Conservation (phyloP, 345 rosid genomes). For the Brassica nigra region DNA sequence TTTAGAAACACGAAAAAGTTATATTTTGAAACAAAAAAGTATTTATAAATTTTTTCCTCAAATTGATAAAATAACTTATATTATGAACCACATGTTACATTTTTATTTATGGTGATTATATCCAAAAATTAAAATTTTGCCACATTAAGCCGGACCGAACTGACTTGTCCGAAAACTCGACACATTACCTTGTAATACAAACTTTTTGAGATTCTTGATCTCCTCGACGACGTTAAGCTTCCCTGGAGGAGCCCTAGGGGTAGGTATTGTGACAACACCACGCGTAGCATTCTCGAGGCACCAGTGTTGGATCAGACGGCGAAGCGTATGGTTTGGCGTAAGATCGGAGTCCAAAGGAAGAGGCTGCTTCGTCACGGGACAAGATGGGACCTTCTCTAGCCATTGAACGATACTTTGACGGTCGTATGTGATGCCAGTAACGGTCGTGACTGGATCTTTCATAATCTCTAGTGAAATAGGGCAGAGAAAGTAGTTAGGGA, state of each 20-base stretch:
- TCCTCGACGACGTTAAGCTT: slow-evolving; percentile 44
- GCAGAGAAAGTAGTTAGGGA: slow-evolving; percentile 66
- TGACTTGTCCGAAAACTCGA: not conserved
- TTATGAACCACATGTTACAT: no score
- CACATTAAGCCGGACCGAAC: not conserved
- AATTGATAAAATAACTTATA: no score
- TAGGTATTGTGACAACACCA: slow-evolving; percentile 56
- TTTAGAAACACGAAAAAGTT: no score
- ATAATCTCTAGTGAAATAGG: slow-evolving; percentile 86
- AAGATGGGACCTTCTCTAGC: slow-evolving; percentile 48
- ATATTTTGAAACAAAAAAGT: no score
- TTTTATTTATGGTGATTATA: not conserved
- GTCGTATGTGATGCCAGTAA: slow-evolving; percentile 86
- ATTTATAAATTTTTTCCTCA: no score
- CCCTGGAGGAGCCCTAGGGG: slow-evolving; percentile 55
- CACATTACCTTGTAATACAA: slow-evolving; percentile 24
- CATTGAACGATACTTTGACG: slow-evolving; percentile 75
- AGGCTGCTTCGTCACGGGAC: slow-evolving; percentile 71
- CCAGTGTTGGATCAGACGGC: slow-evolving; percentile 75
- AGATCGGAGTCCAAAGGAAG: slow-evolving; percentile 59
- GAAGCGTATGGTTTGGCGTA: slow-evolving; percentile 76
- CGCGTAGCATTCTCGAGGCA: slow-evolving; percentile 51
- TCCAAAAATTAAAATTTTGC: not conserved
- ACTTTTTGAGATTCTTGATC: slow-evolving; percentile 34
- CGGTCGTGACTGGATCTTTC: slow-evolving; percentile 78